Percentiles rank a stretch among this genome's conserved stretches.
phyloP scores from a whole-genome alignment of 2,329 filamentous ascomycete genomes.

The Claviceps sp. region DNA sequence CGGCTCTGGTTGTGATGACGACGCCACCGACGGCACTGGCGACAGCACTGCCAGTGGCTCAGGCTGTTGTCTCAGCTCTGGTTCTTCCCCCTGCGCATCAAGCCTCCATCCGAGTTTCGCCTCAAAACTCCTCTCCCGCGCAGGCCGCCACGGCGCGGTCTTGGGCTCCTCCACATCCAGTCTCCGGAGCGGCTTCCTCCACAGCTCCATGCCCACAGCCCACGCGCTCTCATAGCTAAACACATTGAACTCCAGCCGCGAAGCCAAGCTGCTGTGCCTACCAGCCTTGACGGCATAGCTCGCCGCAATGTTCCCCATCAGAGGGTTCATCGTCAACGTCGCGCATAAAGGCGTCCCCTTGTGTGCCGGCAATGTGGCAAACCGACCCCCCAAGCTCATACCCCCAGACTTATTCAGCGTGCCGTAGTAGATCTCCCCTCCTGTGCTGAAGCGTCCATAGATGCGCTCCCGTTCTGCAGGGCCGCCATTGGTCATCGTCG shows the following conservation, averaged over 20 bases:
- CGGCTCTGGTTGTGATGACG: neutral
- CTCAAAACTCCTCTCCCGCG: slow-evolving; percentile 29
- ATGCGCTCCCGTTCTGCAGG: slow-evolving; percentile 42
- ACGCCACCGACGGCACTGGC: too few relatives aligned
- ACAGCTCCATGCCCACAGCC: slow-evolving; percentile 83
- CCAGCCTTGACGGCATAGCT: slow-evolving; percentile 87
- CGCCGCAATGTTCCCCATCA: slow-evolving; percentile 86
- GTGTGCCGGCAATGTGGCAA: slow-evolving; percentile 71
- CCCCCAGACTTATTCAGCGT: slow-evolving; percentile 88
- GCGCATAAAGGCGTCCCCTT: slow-evolving; percentile 85
- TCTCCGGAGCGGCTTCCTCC: slow-evolving; percentile 48
- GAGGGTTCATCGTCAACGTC: slow-evolving; percentile 80
- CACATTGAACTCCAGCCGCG: slow-evolving; percentile 90
- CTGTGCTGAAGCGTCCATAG: slow-evolving; percentile 76
- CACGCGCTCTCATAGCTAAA: slow-evolving; percentile 96
- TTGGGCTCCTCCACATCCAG: slow-evolving; percentile 20
- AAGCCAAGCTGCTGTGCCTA: slow-evolving; percentile 69
- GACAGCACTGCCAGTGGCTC: neutral
- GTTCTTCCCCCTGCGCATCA: slow-evolving; percentile 28
- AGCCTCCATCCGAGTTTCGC: slow-evolving; percentile 39
- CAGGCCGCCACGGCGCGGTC: neutral
- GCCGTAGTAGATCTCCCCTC: slow-evolving; percentile 91
- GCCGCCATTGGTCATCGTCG: slow-evolving; percentile 7
- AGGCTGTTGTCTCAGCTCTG: slow-evolving; percentile 1
- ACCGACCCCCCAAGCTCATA: slow-evolving; percentile 75